Evolutionary conservation across 192 early-diverging fungal species (phyloP), one percentile per base, ranked within the genome.

Genomic region (Helicostylum pulchrum): DNA sequence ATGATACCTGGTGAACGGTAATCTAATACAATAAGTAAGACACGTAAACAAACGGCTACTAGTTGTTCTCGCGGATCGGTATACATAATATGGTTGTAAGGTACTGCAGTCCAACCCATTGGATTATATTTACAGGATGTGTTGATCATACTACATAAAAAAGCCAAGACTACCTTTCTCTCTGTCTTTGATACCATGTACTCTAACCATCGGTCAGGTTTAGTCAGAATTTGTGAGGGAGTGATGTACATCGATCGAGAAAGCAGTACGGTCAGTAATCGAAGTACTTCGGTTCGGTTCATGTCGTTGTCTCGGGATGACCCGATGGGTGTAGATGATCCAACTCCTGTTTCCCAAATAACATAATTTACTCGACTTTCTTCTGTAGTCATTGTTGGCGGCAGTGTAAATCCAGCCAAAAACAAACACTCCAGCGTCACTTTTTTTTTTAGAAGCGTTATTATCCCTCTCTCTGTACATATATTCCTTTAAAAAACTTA

Each of bases 71-170:
- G 68, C 0, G 87, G 77, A 65, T 95, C 90, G 5, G 81, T 75
- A 55, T 89, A 87, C 52, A 93, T 59, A 7, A 91, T 79, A 70
- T 93, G 89, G 64, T 93, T 91, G 79, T 92, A 97, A 31, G 92
- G 92, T 19, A 91, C 76, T 4, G 84, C 87, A 17, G 46, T 48
- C 92, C 92, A 95, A 20, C 92, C 90, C 20, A 89, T 76, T 7
- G 90, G 88, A 67, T 94, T 90, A 63, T 93, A 92, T 46, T 86
- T 85, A 4, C 88, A 70, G 2, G 85, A 83, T 0, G 92, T 94
- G 64, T 97, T 97, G 23, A 95, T 53, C 39, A 95, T 70, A 66
- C 92, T 94, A 75, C 93, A 95, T n/a, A 94, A 80, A 53, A 95
- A 68, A 8, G 88, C 84, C 30, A 96, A 70, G 1, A 89, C 85